Conservation (phyloP, 768 basidiomycete genomes). For the Trametes cubensis region DNA sequence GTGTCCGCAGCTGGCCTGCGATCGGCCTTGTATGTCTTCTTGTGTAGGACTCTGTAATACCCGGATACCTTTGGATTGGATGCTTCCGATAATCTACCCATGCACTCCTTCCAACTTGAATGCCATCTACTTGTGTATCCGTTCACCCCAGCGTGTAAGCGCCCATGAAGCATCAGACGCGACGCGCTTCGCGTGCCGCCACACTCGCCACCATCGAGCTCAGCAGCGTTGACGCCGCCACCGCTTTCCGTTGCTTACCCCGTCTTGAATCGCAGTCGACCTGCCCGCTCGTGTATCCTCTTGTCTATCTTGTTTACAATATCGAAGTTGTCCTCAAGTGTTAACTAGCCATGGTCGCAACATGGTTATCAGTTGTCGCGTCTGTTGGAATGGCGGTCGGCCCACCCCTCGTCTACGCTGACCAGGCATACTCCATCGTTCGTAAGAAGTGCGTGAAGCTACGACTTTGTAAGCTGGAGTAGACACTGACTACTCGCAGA, state of each 20-base stretch:
- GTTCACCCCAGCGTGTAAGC: background rate
- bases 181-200: background rate
- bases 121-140: no score
- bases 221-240: background rate
- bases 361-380: slow-evolving; percentile 70
- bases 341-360: slow-evolving; percentile 41
- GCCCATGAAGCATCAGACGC: background rate
- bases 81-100: background rate
- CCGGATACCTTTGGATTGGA: slow-evolving; percentile 5
- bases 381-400: slow-evolving; percentile 85
- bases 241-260: background rate
- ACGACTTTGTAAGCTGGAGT: background rate
- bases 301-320: background rate
- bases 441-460: slow-evolving; percentile 60
- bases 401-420: slow-evolving; percentile 82
- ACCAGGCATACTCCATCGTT: slow-evolving; percentile 81
- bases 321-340: no score
- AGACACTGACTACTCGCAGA: slow-evolving; percentile 41
- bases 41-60: slow-evolving; percentile 1
- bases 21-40: no score
- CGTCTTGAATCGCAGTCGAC: background rate
- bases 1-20: background rate
- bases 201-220: no score
- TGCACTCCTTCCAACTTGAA: no score
- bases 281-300: no score